Base-by-base conservation (phyloP, 352 stramenopile genomes). In the Phytophthora pinifolia region DNA sequence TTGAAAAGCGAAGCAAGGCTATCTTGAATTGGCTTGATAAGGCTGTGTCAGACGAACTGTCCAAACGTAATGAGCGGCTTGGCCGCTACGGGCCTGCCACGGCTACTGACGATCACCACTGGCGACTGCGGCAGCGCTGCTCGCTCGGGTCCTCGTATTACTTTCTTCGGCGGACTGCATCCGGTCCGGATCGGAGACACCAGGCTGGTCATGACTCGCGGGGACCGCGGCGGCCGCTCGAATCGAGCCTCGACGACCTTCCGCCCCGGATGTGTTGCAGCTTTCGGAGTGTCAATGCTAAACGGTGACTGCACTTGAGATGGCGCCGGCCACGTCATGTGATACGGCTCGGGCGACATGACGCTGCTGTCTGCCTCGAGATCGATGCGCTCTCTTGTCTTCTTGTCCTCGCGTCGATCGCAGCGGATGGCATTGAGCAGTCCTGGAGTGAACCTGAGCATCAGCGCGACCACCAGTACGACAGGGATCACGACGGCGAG, bases 401-500 rank as follows among this genome's bases (percentile, higher is more conserved):
- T 54, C 4, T 58, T 27, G 10, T 46, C 30, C 54, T 65, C 34
- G 4, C 50, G 42, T 60, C 47, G 47, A 9, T 36, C 29, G 7
- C 60, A 42, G 12, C 42, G 10, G 15, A 62, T 38, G 10, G 27
- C n/a, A 7, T 31, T 14, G n/a, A 47, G 22, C 6, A 60, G 34
- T 42, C 44, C 52, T 3, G 50, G 39, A 1, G 73, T 29, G 65
- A 77, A 75, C 55, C 73, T 79, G 51, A 81, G 43, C 25, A 62
- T 62, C 20, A 83, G 32, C 13, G 59, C 63, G 45, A 67, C 42
- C 34, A 74, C 30, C 39, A 79, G 59, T 46, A 72, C 65, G 27
- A 88, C 29, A 0, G 62, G 52, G 31, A 67, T 29, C 12, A 49
- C 31, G 35, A 68, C 34, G 35, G 34, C 44, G 42, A 72, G 58